phyloP scores from a whole-genome alignment of 768 basidiomycete species.

The Russula sp. region DNA sequence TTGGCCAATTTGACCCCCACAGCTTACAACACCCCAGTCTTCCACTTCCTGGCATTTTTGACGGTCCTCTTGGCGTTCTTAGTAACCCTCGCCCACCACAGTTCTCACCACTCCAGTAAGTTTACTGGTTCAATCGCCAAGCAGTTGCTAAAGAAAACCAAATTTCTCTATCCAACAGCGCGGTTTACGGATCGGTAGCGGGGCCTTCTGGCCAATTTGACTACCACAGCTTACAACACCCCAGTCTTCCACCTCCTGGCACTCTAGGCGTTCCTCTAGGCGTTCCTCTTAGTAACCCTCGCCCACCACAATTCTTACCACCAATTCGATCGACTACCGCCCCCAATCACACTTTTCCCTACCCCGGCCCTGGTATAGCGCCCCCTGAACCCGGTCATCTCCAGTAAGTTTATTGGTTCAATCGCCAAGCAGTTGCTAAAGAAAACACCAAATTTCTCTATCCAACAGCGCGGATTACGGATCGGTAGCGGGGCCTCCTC shows the following conservation, averaged over 20 bases:
- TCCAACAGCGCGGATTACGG: neutral
- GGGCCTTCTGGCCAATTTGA: neutral
- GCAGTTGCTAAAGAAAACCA: neutral
- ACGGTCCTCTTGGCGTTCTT: constrained; percentile 16
- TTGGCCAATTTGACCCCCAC: neutral
- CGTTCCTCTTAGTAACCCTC: constrained; percentile 12
- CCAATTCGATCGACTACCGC: constrained; percentile 11
- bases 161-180: neutral
- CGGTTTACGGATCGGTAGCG: constrained; percentile 19
- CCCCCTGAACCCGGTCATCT: constrained; percentile 20
- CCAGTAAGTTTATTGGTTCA: constrained; percentile 7
- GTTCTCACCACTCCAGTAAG: constrained; percentile 18
- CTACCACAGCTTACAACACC: neutral
- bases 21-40: neutral
- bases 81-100: neutral
- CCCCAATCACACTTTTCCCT: constrained; percentile 9
- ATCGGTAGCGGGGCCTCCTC: constrained; percentile 27
- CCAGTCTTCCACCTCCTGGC: neutral
- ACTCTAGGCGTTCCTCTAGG: constrained; percentile 16
- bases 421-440: neutral
- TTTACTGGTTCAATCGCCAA: neutral
- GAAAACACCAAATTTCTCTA: neutral
- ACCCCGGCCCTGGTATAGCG: too few relatives aligned
- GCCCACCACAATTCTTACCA: constrained; percentile 4
- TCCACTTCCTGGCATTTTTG: neutral